These are phyloP conservation scores for Trametes maxima DNA, from an alignment of 768 basidiomycete species.

Conservation along the genomic window DNA sequence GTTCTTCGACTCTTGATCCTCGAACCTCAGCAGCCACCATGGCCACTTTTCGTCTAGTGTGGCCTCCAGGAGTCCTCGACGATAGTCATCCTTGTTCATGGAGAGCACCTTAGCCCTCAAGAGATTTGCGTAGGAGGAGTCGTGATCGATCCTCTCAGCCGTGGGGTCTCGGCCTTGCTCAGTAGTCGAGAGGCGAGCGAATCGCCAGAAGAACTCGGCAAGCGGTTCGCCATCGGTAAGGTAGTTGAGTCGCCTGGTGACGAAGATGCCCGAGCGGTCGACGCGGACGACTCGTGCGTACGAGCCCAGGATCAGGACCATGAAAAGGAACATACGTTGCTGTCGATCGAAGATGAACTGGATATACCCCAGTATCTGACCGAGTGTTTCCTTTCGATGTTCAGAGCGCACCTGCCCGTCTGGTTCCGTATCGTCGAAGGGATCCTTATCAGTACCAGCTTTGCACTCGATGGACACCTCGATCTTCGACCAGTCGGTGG, in stretches of 20 bases:
- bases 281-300: slow-evolving; percentile 4
- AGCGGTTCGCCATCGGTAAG: background rate
- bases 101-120: background rate
- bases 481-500: slow-evolving; percentile 1
- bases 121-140: background rate
- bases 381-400: background rate
- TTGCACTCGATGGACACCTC: slow-evolving; percentile 4
- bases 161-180: slow-evolving; percentile 5
- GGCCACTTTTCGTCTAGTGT: background rate
- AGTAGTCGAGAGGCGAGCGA: background rate
- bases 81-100: background rate
- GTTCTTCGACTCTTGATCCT: background rate
- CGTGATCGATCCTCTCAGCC: background rate
- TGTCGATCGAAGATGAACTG: slow-evolving; percentile 3
- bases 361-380: slow-evolving; percentile 2
- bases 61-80: background rate
- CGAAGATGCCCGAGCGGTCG: background rate
- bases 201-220: slow-evolving; percentile 6
- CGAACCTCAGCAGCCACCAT: background rate
- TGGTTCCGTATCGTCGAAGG: background rate
- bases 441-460: background rate
- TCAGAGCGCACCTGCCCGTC: background rate
- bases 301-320: slow-evolving; percentile 11
- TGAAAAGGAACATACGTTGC: background rate
- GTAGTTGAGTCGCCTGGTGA: slow-evolving; percentile 4